A percentile compares a stretch with the other conserved stretches of the same genome.
These are phyloP conservation scores for Carex arenaria DNA, from an alignment of 202 grass and related monocot genomes.

Conservation along the genomic window DNA sequence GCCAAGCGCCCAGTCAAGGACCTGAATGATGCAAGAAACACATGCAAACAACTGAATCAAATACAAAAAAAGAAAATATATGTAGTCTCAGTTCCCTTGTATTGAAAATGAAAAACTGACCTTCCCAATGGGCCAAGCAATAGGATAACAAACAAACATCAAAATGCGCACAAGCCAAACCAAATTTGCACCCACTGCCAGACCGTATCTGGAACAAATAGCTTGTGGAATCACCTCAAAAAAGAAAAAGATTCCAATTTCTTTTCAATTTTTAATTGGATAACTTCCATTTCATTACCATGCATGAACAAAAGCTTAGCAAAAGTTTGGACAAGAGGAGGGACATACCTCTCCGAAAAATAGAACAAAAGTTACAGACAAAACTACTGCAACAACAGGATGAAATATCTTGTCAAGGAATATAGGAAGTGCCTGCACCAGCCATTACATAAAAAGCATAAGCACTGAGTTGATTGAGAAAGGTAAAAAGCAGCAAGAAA, in stretches of 20 bases:
- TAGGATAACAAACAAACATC: conserved; percentile 89
- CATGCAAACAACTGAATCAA: conserved; percentile 6
- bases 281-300: background rate
- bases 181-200: conserved; percentile 95
- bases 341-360: conserved; percentile 80
- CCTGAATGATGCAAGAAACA: conserved; percentile 34
- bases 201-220: conserved; percentile 98
- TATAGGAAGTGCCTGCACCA: conserved; percentile 91
- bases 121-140: conserved; percentile 96
- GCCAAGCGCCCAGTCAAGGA: conserved; percentile 94
- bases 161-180: conserved; percentile 95
- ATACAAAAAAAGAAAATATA: background rate
- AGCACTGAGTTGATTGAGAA: background rate
- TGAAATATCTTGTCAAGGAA: conserved; percentile 97
- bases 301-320: background rate
- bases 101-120: conserved; percentile 34
- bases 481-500: background rate
- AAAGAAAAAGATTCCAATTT: conserved; percentile 12
- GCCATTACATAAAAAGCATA: conserved; percentile 25
- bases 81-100: background rate
- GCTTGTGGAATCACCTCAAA: conserved; percentile 97
- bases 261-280: background rate
- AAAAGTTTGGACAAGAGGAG: background rate
- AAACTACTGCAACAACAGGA: conserved; percentile 92
- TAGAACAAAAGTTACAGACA: conserved; percentile 99